Conservation (phyloP, 305 asterid species). For the Euphrasia arctica region DNA sequence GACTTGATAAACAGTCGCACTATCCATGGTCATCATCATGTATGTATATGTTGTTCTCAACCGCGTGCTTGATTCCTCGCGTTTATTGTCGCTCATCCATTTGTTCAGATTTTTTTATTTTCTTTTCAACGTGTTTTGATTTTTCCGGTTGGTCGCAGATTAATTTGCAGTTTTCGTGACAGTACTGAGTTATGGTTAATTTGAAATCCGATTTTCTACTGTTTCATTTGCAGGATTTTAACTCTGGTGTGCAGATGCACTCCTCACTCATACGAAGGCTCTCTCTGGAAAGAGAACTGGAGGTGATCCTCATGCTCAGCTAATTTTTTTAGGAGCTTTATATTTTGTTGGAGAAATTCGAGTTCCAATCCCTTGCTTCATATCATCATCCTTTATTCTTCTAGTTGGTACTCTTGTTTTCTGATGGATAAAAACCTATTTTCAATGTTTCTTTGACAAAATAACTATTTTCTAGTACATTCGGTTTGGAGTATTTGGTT, state of each 20-base stretch:
- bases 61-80: background rate
- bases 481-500: background rate
- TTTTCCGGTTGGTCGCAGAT: conserved; percentile 17
- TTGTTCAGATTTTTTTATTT: background rate
- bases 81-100: conserved; percentile 12
- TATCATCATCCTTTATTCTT: too few relatives aligned
- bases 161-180: conserved; percentile 9
- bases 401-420: background rate
- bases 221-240: conserved; percentile 49
- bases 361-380: background rate
- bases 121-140: conserved; percentile 16
- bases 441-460: background rate
- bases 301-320: conserved; percentile 40
- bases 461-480: background rate
- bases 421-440: background rate
- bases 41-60: conserved; percentile 22
- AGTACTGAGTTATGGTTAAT: conserved; percentile 11
- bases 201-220: background rate
- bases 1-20: conserved; percentile 67
- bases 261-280: conserved; percentile 79
- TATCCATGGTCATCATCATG: conserved; percentile 45
- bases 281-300: conserved; percentile 73
- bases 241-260: conserved; percentile 62
- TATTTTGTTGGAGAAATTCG: background rate
- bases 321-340: conserved; percentile 2